Percentiles rank a stretch among this genome's conserved stretches.
Evolutionary conservation across 495 filamentous ascomycete genomes (phyloP).

Genomic region (Neurospora sublineolata): DNA sequence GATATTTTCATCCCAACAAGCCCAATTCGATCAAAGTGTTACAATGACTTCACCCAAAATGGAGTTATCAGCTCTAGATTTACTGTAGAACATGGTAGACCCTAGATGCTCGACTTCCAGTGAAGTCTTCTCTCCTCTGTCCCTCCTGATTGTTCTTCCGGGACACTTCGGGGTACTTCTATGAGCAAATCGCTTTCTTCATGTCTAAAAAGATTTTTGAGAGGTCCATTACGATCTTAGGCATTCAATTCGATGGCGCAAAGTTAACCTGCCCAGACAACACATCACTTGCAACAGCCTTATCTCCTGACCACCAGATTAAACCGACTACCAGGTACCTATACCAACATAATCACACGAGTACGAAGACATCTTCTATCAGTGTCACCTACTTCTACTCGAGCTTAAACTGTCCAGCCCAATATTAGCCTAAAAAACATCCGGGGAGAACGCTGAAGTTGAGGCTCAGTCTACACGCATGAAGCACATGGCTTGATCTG

Average conservation of each 20-base stretch:
- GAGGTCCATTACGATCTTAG: background rate
- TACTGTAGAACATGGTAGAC: background rate
- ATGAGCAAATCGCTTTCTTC: background rate
- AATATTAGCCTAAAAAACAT: background rate
- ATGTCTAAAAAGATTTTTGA: fast-evolving
- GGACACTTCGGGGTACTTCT: background rate
- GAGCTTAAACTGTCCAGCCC: background rate
- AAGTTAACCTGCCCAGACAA: background rate
- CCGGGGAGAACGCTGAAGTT: background rate
- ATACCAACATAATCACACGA: background rate
- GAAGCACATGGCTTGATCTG: background rate
- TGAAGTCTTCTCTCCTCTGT: background rate
- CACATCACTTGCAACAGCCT: background rate
- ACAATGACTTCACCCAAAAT: background rate
- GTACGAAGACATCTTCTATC: background rate
- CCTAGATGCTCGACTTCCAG: background rate
- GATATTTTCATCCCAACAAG: background rate
- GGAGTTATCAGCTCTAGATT: background rate
- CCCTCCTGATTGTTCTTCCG: background rate
- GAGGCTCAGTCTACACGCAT: background rate
- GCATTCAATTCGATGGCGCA: background rate
- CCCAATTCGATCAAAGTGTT: background rate
- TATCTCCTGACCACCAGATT: background rate
- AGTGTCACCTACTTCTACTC: background rate
- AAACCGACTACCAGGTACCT: background rate